Evolutionary conservation across 306 rosid species (phyloP).

Genomic region (Vigna angularis): DNA sequence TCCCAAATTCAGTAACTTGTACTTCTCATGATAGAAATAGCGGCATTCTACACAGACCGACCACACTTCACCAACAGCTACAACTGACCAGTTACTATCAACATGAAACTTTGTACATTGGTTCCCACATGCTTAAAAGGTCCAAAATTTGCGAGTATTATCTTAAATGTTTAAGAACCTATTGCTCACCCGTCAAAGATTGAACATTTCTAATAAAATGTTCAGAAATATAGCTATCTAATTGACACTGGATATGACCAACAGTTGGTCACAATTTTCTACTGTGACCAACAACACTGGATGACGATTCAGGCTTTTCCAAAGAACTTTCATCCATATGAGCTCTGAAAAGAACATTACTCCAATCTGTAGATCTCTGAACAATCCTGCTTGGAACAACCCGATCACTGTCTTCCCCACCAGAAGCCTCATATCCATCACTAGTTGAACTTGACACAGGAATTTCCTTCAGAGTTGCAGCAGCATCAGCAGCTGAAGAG

Average conservation of each 20-base stretch:
- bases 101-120: constrained; percentile 50
- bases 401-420: constrained; percentile 94
- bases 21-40: not conserved
- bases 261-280: constrained; percentile 60
- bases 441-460: constrained; percentile 91
- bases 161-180: constrained; percentile 40
- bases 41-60: constrained; percentile 15
- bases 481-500: constrained; percentile 54
- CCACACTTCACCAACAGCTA: constrained; percentile 32
- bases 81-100: constrained; percentile 16
- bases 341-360: constrained; percentile 62
- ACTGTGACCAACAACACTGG: constrained; percentile 50
- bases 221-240: constrained; percentile 45
- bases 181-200: constrained; percentile 72
- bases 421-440: constrained; percentile 98
- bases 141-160: constrained; percentile 29
- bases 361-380: constrained; percentile 77
- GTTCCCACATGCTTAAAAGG: constrained; percentile 17
- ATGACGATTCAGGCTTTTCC: constrained; percentile 52
- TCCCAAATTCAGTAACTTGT: constrained; percentile 3
- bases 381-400: constrained; percentile 78
- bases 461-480: constrained; percentile 60
- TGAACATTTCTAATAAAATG: constrained; percentile 48
- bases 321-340: constrained; percentile 66
- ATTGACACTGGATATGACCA: not conserved